Conservation (phyloP, 352 stramenopile genomes). For the Phytophthora pisi region DNA sequence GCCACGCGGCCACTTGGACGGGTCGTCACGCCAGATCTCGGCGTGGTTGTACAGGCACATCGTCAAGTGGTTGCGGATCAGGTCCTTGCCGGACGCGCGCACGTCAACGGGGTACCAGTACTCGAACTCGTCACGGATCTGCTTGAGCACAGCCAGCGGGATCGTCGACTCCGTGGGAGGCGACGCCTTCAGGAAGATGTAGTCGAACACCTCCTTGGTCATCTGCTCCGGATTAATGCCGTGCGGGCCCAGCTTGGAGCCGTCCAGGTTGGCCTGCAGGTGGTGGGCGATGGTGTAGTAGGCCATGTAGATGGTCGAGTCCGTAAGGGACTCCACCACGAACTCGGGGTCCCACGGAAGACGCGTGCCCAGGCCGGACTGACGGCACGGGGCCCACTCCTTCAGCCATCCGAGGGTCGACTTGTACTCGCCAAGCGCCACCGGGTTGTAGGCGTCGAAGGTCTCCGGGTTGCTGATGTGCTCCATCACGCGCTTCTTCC, state of each 20-base stretch:
- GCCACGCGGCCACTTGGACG: slow-evolving; percentile 96
- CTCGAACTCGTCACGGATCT: slow-evolving; percentile 97
- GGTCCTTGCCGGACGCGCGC: slow-evolving; percentile 94
- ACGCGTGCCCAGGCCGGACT: slow-evolving; percentile 96
- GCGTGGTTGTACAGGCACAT: slow-evolving; percentile 99
- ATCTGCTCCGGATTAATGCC: slow-evolving; percentile 85
- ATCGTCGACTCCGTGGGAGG: slow-evolving; percentile 89
- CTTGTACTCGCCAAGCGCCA: slow-evolving; percentile 95
- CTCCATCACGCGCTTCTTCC: slow-evolving; percentile 94
- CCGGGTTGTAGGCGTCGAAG: slow-evolving; percentile 96
- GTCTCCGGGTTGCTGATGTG: slow-evolving; percentile 93
- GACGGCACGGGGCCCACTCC: slow-evolving; percentile 98
- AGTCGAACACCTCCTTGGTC: slow-evolving; percentile 98
- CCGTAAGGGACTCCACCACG: slow-evolving; percentile 99
- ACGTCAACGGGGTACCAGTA: slow-evolving; percentile 99
- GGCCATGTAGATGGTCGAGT: slow-evolving; percentile 99
- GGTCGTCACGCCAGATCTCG: slow-evolving; percentile 98
- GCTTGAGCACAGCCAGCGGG: slow-evolving; percentile 87
- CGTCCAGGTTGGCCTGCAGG: slow-evolving; percentile 96
- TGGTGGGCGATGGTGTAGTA: slow-evolving; percentile 99
- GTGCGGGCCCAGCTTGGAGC: slow-evolving; percentile 87
- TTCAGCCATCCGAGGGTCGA: slow-evolving; percentile 99
- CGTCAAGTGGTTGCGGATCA: slow-evolving; percentile 99
- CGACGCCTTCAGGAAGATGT: slow-evolving; percentile 96
- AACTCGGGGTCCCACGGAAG: slow-evolving; percentile 99